Evolutionary conservation across 306 rosid genomes (phyloP).

Genomic region (Citrullus colocynthis): DNA sequence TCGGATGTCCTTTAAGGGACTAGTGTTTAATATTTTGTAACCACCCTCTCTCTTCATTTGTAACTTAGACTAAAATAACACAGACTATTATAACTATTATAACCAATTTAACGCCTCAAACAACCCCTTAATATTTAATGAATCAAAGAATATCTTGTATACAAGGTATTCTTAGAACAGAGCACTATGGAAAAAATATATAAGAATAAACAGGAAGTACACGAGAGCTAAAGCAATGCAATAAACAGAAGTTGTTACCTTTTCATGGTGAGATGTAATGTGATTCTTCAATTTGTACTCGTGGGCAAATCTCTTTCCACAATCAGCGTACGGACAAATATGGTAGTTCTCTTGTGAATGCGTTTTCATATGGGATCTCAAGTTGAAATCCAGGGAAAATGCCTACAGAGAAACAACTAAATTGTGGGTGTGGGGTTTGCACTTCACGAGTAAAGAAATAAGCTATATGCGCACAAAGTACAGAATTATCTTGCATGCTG

Average conservation of each 20-base stretch:
- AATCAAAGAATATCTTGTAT: not conserved
- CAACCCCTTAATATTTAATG: not conserved
- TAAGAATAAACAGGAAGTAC: not conserved
- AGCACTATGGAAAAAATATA: not conserved
- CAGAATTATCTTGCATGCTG: not conserved
- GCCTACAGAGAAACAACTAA: conserved; percentile 38
- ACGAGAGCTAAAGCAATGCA: not conserved
- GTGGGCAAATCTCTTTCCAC: conserved; percentile 97
- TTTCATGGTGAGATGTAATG: conserved; percentile 79
- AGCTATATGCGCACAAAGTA: not conserved
- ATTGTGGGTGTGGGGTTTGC: not conserved
- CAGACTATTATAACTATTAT: too few species aligned
- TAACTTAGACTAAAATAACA: too few species aligned
- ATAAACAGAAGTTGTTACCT: conserved; percentile 28
- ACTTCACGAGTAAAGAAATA: not conserved
- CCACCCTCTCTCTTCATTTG: too few species aligned
- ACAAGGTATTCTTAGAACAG: not conserved
- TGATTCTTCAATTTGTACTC: conserved; percentile 98
- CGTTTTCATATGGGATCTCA: conserved; percentile 94
- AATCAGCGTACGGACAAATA: conserved; percentile 76
- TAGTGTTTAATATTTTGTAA: too few species aligned
- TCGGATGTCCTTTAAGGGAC: too few species aligned
- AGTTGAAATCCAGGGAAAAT: conserved; percentile 84
- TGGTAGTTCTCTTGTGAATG: conserved; percentile 97
- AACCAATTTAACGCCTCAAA: too few species aligned